Evolutionary conservation across 2,329 filamentous ascomycete species (phyloP).

Genomic region (Alternaria ethzedia): DNA sequence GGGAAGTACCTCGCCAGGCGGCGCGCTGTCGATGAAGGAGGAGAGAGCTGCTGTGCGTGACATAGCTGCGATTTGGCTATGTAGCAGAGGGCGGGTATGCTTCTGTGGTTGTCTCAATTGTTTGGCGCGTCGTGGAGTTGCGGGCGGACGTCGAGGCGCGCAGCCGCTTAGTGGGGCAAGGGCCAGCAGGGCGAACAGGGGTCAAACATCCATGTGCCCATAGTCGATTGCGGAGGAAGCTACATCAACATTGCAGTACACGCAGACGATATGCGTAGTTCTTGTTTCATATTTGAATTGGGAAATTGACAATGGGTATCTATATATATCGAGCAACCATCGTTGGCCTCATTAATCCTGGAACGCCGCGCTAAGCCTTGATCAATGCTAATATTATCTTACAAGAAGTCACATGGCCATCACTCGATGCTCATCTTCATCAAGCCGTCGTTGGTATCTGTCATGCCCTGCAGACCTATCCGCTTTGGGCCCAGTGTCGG

Average conservation of each 20-base stretch:
- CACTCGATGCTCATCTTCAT: constrained; percentile 98
- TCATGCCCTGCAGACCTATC: constrained; percentile 80
- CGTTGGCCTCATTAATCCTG: neutral
- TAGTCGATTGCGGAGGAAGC: neutral
- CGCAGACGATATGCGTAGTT: neutral
- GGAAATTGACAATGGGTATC: constrained; percentile 16
- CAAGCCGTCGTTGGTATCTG: constrained; percentile 89
- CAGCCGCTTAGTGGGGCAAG: constrained; percentile 32
- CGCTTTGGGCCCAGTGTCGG: constrained; percentile 54
- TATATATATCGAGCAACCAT: constrained; percentile 7
- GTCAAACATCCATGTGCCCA: neutral
- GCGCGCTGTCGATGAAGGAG: constrained; percentile 91
- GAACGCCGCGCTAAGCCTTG: constrained; percentile 37
- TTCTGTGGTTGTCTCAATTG: constrained; percentile 11
- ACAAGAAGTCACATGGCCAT: neutral
- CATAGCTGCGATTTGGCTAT: constrained; percentile 26
- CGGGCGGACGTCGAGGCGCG: constrained; percentile 24
- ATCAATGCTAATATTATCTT: neutral
- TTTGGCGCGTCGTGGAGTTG: constrained; percentile 18
- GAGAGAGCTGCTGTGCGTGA: constrained; percentile 55
- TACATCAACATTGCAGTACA: neutral
- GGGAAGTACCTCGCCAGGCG: constrained; percentile 86
- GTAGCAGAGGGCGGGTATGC: neutral
- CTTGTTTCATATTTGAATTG: neutral
- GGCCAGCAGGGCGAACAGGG: constrained; percentile 5